Conservation (phyloP, 1,139 yeast genomes). For the Suhomyces terraborum region DNA sequence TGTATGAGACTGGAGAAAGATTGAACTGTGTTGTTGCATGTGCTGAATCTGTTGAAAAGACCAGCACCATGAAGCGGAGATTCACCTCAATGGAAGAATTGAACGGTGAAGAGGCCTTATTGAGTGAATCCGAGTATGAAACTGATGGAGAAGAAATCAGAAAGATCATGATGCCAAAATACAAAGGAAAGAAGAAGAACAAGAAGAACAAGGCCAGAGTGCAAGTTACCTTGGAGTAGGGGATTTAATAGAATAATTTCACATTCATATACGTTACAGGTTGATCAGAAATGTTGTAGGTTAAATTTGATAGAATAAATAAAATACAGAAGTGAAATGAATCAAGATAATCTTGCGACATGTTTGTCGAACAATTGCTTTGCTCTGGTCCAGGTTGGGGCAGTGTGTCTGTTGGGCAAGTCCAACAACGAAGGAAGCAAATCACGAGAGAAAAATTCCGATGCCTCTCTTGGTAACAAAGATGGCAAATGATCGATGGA, state of each 20-base stretch:
- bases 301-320: neutral
- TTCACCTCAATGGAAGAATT: conserved; percentile 39
- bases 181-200: conserved; percentile 45
- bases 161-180: conserved; percentile 42
- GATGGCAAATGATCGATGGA: conserved; percentile 98
- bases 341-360: conserved; percentile 57
- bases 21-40: conserved; percentile 82
- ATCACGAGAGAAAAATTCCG: conserved; percentile 85
- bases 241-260: neutral
- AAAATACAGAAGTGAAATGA: conserved; percentile 6
- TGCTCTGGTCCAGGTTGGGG: conserved; percentile 93
- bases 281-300: neutral
- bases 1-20: conserved; percentile 90
- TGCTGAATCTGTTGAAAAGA: conserved; percentile 76
- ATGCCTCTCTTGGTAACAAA: conserved; percentile 92
- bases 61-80: conserved; percentile 70
- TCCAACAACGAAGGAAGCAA: conserved; percentile 84
- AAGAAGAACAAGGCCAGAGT: conserved; percentile 48
- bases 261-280: neutral
- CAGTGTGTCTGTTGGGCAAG: conserved; percentile 74
- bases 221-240: conserved; percentile 55
- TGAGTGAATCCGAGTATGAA: conserved; percentile 67
- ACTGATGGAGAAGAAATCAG: conserved; percentile 60
- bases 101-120: conserved; percentile 26
- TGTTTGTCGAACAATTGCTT: conserved; percentile 80